phyloP scores from a whole-genome alignment of 768 basidiomycete genomes.

The Boletus barrowsii region DNA sequence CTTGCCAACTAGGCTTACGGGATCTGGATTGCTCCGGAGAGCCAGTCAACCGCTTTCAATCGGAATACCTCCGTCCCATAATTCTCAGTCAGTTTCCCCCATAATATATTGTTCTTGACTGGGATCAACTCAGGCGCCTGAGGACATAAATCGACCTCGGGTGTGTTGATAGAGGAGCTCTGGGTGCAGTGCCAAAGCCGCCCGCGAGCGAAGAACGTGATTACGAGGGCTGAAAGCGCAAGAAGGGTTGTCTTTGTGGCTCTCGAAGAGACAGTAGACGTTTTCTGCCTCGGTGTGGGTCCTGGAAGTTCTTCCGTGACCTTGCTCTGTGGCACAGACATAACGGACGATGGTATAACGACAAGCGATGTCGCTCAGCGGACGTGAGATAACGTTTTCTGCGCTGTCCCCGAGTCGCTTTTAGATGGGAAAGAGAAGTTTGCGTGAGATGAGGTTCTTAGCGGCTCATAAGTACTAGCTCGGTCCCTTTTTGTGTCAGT shows the following conservation, averaged over 20 bases:
- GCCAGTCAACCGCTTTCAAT: slow-evolving; percentile 33
- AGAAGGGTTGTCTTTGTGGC: slow-evolving; percentile 11
- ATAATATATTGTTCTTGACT: slow-evolving; percentile 32
- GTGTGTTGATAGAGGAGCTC: background rate
- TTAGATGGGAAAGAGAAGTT: no score
- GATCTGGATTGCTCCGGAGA: slow-evolving; percentile 38
- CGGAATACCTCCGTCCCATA: slow-evolving; percentile 37
- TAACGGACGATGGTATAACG: background rate
- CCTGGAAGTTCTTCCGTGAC: slow-evolving; percentile 11
- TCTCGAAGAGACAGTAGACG: slow-evolving; percentile 6
- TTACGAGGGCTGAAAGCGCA: slow-evolving; percentile 15
- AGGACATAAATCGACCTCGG: slow-evolving; percentile 28
- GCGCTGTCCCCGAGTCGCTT: no score
- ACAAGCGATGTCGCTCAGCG: no score
- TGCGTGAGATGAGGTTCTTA: no score
- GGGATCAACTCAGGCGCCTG: slow-evolving; percentile 35
- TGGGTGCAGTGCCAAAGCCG: slow-evolving; percentile 5
- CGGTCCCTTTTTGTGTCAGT: no score
- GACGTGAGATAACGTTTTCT: no score
- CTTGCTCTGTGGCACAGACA: slow-evolving; percentile 16
- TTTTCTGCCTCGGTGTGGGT: background rate
- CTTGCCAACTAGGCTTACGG: slow-evolving; percentile 34
- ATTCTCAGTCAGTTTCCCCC: slow-evolving; percentile 29
- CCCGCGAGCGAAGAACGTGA: slow-evolving; percentile 9
- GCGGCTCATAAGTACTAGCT: no score